These are phyloP conservation scores for Neurospora crassa DNA, from an alignment of 2,329 filamentous ascomycete genomes.

Conservation along the genomic window DNA sequence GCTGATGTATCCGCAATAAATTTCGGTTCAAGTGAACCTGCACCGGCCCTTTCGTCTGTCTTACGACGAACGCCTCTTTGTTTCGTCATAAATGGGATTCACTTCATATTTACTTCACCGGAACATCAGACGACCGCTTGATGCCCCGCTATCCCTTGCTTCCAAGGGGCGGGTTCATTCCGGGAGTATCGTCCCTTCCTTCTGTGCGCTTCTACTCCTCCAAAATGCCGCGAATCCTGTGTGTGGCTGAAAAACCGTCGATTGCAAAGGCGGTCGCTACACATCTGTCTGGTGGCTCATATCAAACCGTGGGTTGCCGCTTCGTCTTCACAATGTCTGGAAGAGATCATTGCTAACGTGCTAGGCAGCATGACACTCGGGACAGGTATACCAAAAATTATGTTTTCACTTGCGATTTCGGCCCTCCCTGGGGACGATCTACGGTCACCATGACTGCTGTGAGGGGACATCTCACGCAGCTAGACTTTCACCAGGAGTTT, in stretches of 20 bases:
- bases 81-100: not conserved
- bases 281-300: conserved; percentile 71
- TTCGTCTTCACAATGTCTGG: not conserved
- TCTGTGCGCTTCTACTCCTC: not conserved
- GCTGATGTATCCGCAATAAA: not conserved
- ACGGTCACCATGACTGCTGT: conserved; percentile 92
- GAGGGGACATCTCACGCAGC: conserved; percentile 72
- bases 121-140: not conserved
- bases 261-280: conserved; percentile 90
- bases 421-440: conserved; percentile 67
- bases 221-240: conserved; percentile 43
- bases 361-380: conserved; percentile 52
- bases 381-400: conserved; percentile 89
- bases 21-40: not conserved
- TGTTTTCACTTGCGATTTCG: conserved; percentile 82
- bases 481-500: conserved; percentile 67
- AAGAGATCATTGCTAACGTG: not conserved
- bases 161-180: not conserved
- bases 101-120: not conserved
- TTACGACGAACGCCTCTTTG: not conserved
- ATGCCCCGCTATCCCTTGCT: not conserved
- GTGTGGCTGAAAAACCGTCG: conserved; percentile 65
- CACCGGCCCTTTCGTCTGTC: not conserved
- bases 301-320: conserved; percentile 52
- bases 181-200: not conserved